Evolutionary conservation across 2,329 filamentous ascomycete genomes (phyloP).

Genomic region (Microdochium nivale): DNA sequence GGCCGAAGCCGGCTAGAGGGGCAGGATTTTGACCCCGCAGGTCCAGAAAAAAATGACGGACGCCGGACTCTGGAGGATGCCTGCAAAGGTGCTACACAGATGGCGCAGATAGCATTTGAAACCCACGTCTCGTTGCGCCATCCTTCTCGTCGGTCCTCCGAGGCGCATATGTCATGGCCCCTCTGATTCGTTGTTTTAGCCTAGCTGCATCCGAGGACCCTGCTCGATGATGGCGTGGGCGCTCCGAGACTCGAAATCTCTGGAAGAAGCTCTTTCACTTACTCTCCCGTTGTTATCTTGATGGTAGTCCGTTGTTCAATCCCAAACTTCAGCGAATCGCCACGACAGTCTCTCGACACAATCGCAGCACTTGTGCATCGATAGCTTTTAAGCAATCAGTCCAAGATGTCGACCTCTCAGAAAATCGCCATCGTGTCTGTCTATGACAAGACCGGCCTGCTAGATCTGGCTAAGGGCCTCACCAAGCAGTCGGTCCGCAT

Average conservation of each 20-base stretch:
- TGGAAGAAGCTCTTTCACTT: not conserved
- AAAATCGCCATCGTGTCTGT: conserved; percentile 88
- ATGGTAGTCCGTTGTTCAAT: not conserved
- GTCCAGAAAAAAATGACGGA: not conserved
- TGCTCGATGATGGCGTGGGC: not conserved
- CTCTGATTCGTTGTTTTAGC: not conserved
- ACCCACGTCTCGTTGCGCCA: too few relatives aligned
- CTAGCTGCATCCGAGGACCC: not conserved
- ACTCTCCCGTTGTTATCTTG: not conserved
- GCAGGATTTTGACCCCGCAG: not conserved
- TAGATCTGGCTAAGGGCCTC: conserved; percentile 87
- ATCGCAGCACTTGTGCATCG: not conserved
- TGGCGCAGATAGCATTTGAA: too few relatives aligned
- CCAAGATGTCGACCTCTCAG: conserved; percentile 32
- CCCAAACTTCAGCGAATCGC: not conserved
- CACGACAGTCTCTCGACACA: not conserved
- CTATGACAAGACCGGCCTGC: conserved; percentile 94
- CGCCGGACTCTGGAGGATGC: too few relatives aligned
- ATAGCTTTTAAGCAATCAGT: not conserved
- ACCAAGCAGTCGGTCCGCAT: conserved; percentile 85
- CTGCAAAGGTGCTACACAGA: too few relatives aligned
- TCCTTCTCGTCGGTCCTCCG: not conserved
- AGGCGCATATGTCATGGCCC: not conserved
- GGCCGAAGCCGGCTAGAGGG: not conserved
- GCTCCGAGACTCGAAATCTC: not conserved